A percentile compares a stretch with the other conserved stretches of the same genome.
phyloP scores from a whole-genome alignment of 2,329 filamentous ascomycete species.

The Cordyceps tenuipes region DNA sequence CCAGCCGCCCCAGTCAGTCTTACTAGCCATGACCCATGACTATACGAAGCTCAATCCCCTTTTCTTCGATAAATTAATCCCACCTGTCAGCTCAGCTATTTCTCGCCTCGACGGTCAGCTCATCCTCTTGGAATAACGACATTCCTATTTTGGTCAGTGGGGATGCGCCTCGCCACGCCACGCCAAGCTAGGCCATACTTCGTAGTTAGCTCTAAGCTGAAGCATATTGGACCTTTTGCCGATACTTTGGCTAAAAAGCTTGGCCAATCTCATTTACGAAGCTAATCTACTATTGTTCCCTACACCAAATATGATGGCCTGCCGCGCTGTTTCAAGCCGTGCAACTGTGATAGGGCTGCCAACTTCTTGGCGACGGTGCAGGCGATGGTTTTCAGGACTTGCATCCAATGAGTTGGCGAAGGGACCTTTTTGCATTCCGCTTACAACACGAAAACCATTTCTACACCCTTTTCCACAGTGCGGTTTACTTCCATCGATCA shows the following conservation, averaged over 20 bases:
- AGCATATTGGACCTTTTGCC: too few species aligned
- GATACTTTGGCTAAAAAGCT: background rate
- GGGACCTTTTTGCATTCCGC: too few species aligned
- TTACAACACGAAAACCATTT: too few species aligned
- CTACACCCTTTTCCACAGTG: too few species aligned
- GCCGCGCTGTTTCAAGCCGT: background rate
- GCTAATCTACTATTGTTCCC: too few species aligned
- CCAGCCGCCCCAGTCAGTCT: background rate
- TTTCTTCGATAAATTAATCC: background rate
- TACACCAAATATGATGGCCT: too few species aligned
- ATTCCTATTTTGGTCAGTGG: conserved; percentile 2
- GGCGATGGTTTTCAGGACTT: too few species aligned
- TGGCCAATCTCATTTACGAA: background rate
- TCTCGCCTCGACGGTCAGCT: conserved; percentile 1
- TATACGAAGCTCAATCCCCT: background rate
- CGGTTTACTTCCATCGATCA: too few species aligned
- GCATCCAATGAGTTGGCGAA: too few species aligned
- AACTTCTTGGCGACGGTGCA: too few species aligned
- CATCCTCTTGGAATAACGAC: background rate
- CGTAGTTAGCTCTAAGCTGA: background rate
- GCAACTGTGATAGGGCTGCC: background rate
- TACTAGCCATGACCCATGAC: background rate
- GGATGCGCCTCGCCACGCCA: background rate
- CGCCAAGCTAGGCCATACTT: background rate
- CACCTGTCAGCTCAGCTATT: background rate